A percentile compares a stretch with the other conserved stretches of the same genome.
Evolutionary conservation across 495 filamentous ascomycete species (phyloP).

Genomic region (Penicillium tannophilum): DNA sequence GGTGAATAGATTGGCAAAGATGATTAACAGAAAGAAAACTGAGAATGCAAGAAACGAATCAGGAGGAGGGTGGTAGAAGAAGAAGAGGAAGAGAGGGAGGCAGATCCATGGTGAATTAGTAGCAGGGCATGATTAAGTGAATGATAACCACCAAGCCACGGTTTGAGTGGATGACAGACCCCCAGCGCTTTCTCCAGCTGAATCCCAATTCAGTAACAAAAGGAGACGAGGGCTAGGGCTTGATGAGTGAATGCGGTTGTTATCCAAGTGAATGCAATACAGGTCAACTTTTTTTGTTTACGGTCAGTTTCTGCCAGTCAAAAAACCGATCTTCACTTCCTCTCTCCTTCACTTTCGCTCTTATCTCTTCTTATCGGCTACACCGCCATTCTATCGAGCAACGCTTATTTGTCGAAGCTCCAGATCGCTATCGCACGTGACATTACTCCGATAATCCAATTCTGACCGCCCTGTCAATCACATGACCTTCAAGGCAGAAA

Average conservation of each 20-base stretch:
- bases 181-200: too few relatives aligned
- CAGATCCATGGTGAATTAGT: neutral
- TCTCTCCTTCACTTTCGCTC: neutral
- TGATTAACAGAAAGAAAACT: neutral
- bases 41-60: neutral
- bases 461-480: neutral
- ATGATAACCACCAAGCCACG: neutral
- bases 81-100: neutral
- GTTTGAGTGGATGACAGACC: neutral
- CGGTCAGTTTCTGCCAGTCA: neutral
- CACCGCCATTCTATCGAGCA: neutral
- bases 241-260: neutral
- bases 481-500: neutral
- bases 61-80: neutral
- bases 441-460: neutral
- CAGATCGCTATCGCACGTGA: neutral
- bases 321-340: neutral
- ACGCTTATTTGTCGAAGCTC: neutral
- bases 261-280: neutral
- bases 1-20: neutral
- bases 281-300: conserved; percentile 1
- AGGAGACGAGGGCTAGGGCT: neutral
- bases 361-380: neutral
- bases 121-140: neutral
- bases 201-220: neutral